Evolutionary conservation across 2,329 filamentous ascomycete species (phyloP), one percentile per base, ranked within the genome.

Genomic region (Simplicillium sp.): DNA sequence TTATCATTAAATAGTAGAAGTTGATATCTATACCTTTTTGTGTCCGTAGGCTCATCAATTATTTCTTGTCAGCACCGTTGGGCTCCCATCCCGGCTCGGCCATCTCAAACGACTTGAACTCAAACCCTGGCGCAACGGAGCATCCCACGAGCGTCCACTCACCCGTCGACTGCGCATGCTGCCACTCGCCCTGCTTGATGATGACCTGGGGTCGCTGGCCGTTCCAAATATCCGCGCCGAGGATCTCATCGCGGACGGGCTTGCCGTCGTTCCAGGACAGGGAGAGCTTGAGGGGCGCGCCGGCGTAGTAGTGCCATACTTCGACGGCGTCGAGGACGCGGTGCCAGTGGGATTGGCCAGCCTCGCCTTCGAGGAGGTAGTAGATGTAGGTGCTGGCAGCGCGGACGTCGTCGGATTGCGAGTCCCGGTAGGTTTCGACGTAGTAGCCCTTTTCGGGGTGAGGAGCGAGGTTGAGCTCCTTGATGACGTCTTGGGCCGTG

Each of bases 281-380:
- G 3, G 61, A 67, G 9, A 74, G 52, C 11, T 52, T 59, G 37
- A 75, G 50, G 1, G 70, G 70, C 7, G 71, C 68, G 5, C 71
- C 71, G 8, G 67, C 70, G 38, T 74, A 74, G 55, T 69, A 64
- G 48, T 75, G 71, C 71, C 71, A 75, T 8, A 70, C 53, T 49
- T 75, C 68, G 31, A 55, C 65, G 3, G 65, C 64, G 41, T 72
- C 67, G 8, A 56, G 46, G 37, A 70, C 62, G 40, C 67, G 66
- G 52, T 75, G 71, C 71, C 69, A 75, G 43, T 62, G 51, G 4
- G 71, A 75, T 14, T 59, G 47, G 1, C 66, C 62, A 1, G 47
- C 53, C 7, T 54, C 45, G 29, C 66, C 65, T 40, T 73, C 64
- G 5, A 75, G 64, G 0, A 74, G 61, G 48, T 74, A 74, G 56